Percentiles rank a stretch among this genome's conserved stretches.
phyloP scores from a whole-genome alignment of 768 basidiomycete species.

The Asterophora parasitica region DNA sequence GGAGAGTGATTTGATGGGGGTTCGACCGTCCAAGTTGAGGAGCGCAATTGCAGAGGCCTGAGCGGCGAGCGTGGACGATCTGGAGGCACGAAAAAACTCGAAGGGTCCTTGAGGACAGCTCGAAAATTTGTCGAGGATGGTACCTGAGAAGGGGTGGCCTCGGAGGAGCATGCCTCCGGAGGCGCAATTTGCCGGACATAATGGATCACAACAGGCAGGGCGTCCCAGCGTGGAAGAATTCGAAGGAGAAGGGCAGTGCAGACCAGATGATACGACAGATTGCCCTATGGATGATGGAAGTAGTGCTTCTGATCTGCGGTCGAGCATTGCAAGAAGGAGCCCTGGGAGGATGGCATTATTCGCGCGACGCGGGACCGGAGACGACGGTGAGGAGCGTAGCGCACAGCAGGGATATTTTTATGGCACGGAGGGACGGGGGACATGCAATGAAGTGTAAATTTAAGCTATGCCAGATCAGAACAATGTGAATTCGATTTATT shows the following conservation, averaged over 20 bases:
- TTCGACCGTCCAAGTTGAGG: no score
- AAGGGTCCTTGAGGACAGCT: no score
- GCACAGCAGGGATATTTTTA: conserved; percentile 3
- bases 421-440: background rate
- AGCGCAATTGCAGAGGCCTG: no score
- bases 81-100: no score
- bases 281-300: background rate
- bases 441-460: background rate
- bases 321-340: background rate
- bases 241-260: background rate
- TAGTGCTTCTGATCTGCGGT: conserved; percentile 10
- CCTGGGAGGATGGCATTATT: background rate
- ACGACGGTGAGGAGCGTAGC: background rate
- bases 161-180: background rate
- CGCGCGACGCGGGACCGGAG: background rate
- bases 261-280: background rate
- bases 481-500: conserved; percentile 15
- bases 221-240: background rate
- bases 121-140: no score
- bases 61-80: no score
- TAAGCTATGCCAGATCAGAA: conserved; percentile 9
- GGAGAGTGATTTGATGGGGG: no score
- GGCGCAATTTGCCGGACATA: conserved; percentile 7
- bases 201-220: conserved; percentile 7
- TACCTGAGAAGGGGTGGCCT: background rate